Base-by-base conservation (phyloP, 2,329 filamentous ascomycete species). In the Periconia sp. region DNA sequence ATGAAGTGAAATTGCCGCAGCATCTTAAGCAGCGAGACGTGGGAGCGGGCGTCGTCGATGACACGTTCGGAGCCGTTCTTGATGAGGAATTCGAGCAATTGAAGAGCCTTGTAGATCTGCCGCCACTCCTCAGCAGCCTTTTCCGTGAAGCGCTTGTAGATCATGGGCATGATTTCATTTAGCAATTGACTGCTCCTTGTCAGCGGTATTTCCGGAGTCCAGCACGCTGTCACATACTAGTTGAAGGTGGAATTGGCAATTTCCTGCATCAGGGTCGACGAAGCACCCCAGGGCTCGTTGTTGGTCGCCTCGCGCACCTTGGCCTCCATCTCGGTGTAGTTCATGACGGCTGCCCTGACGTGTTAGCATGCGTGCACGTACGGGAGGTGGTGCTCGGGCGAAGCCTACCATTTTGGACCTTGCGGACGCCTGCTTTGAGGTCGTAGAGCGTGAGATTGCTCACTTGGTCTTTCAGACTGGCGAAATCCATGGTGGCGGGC, bases 141-240 rank as follows among this genome's bases (percentile, higher is more conserved):
- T 71, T 99, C 94, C 48, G 94, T 99, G 73, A 99, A 99, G 54
- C 94, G 89, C 66, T 95, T 94, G 78, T 99, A 99, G 67, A 99
- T 96, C 90, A 99, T 94, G 56, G 94, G 94, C 94, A 99, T 99
- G 69, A 99, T 97, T 73, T 99, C 94, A 73, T 97, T 97, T 43
- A 99, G 84, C 38, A 92, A 84, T 84, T 96, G 91, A 70, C 92
- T 96, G 66, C 43, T 29, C 5, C n/a, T 13, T 33, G 61, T 69
- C 43, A 69, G 61, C 35, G 15, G 23, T 24, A 30, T 13, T 8
- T 29, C 11, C n/a, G n/a, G 22, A 8, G 11, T 31, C 2, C 18
- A 11, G 13, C 18, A 21, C 15, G n/a, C 16, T 9, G 25, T 21
- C 3, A 48, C 89, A 66, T 78, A 97, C 94, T 97, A 99, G 76